Evolutionary conservation across 345 rosid genomes (phyloP).

Genomic region (Ceriops tagal): DNA sequence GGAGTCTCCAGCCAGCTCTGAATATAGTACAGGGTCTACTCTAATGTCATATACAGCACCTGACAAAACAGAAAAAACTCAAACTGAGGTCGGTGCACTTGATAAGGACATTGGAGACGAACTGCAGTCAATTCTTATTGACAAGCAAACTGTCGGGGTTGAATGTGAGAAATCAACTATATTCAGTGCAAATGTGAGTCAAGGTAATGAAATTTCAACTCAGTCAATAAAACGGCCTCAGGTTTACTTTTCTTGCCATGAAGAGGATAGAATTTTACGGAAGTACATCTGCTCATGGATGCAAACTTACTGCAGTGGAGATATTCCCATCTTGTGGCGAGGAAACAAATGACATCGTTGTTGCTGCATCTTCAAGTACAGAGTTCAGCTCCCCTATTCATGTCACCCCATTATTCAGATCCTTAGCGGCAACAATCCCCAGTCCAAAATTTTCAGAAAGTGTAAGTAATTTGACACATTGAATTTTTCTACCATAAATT

Average conservation of each 20-base stretch:
- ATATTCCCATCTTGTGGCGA: constrained; percentile 40
- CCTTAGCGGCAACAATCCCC: constrained; percentile 95
- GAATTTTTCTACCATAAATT: constrained; percentile 1
- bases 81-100: constrained; percentile 35
- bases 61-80: constrained; percentile 45
- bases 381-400: constrained; percentile 81
- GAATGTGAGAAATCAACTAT: constrained; percentile 41
- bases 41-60: constrained; percentile 33
- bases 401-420: constrained; percentile 91
- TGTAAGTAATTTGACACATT: constrained; percentile 48
- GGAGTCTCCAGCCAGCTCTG: constrained; percentile 85
- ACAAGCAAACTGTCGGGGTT: constrained; percentile 21
- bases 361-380: constrained; percentile 40
- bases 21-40: constrained; percentile 83
- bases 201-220: constrained; percentile 36
- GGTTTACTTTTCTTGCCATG: constrained; percentile 4
- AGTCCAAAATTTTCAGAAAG: constrained; percentile 98
- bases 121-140: constrained; percentile 22
- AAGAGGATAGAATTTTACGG: neutral
- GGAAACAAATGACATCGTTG: constrained; percentile 36
- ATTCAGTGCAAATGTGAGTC: constrained; percentile 36
- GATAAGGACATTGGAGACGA: constrained; percentile 35
- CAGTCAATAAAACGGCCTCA: neutral
- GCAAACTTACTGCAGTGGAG: constrained; percentile 31
- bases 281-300: constrained; percentile 16